phyloP scores from a whole-genome alignment of 768 basidiomycete genomes.

The Pholiota microspora region DNA sequence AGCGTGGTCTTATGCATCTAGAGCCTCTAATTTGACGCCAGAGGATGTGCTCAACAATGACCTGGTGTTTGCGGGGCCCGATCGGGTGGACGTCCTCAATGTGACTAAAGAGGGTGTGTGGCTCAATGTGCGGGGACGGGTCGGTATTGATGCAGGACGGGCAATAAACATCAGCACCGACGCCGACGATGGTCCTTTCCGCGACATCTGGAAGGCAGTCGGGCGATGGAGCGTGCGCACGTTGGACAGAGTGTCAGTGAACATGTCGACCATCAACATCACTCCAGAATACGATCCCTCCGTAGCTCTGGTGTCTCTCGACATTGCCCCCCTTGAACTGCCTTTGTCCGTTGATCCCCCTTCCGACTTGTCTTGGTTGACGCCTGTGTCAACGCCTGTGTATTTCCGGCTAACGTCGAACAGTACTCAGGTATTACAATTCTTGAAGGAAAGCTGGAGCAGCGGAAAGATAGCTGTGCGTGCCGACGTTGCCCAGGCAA shows the following conservation, averaged over 20 bases:
- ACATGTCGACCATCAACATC: constrained; percentile 50
- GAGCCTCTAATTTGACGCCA: constrained; percentile 48
- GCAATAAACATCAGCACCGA: constrained; percentile 53
- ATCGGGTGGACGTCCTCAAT: constrained; percentile 60
- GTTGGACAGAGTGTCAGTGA: constrained; percentile 56
- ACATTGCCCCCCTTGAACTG: constrained; percentile 48
- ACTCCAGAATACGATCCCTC: constrained; percentile 38
- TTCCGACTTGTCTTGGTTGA: constrained; percentile 55
- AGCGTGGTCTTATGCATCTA: constrained; percentile 66
- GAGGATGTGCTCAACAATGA: constrained; percentile 57
- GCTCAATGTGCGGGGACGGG: constrained; percentile 51
- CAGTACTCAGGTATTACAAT: constrained; percentile 42
- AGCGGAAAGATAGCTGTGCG: constrained; percentile 44
- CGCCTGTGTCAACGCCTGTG: constrained; percentile 48
- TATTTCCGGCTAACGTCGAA: constrained; percentile 54
- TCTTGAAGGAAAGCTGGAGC: constrained; percentile 59
- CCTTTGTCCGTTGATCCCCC: constrained; percentile 55
- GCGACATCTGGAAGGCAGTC: constrained; percentile 59
- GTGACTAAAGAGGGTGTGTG: constrained; percentile 60
- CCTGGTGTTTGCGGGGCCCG: constrained; percentile 58
- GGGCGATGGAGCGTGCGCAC: constrained; percentile 65
- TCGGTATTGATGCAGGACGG: constrained; percentile 69
- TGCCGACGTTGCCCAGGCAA: constrained; percentile 39
- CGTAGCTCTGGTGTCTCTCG: constrained; percentile 43
- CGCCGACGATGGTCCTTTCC: constrained; percentile 41